Base-by-base conservation (phyloP, 306 rosid genomes). In the Abrus pulchellus region DNA sequence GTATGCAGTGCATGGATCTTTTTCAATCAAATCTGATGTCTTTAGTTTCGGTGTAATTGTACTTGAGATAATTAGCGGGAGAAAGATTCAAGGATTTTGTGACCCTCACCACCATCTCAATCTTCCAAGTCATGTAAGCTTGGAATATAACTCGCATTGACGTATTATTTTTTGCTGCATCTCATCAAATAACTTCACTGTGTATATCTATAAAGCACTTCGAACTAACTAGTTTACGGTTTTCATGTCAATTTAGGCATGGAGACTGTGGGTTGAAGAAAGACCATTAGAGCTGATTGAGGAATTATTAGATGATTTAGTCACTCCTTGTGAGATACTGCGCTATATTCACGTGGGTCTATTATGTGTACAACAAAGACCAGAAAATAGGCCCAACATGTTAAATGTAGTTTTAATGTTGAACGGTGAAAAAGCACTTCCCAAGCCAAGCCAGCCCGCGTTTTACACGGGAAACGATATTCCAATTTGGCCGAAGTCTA, bases 201-300 rank as follows among this genome's bases (percentile, higher is more conserved):
- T 38, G 49, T 33, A 9, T 20, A 33, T 6, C 13, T 14, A 40
- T 14, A 63, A 6, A 63, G 3, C 48, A 38, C 9, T 8, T 65
- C 41, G 32, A 65, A 40, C 13, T 7, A 6, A 64, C 32, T 7
- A 5, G 12, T 14, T 40, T 36, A 7, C 40, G 49, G 71, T 11
- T 65, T 65, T 36, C 33, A 40, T 40, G 52, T 63, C 68, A 62
- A 33, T 63, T 63, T 48, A 68, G 38, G 54, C 54, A 27, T 67
- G 55, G 72, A 67, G 72, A 43, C 54, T 67, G 9, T 67, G 72
- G 72, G 44, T 43, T 67, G 54, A 67, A 67, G 72, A 44, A 20
- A 67, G 72, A 5, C 72, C 72, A 27, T 30, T 43, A 4, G 54
- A 44, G 72, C 28, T 62, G 27, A 45, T 9, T 8, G 38, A 44